phyloP scores from a whole-genome alignment of 495 filamentous ascomycete genomes.

The Penicillium flavigenum region DNA sequence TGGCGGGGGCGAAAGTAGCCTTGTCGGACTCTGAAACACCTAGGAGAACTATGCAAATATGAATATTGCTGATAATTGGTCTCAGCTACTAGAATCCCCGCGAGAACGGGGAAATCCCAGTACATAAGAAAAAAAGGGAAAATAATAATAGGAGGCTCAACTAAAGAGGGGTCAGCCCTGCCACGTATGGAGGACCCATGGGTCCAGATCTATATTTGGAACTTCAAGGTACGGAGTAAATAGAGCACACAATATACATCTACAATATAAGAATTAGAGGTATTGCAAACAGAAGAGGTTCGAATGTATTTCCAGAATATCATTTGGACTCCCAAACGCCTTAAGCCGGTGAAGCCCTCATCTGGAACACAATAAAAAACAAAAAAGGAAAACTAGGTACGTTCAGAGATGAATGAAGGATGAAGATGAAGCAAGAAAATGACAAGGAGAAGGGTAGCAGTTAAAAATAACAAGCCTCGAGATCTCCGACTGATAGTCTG shows the following conservation, averaged over 20 bases:
- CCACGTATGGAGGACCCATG: background rate
- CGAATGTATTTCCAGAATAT: conserved; percentile 22
- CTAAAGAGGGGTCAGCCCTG: conserved; percentile 4
- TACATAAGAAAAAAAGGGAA: background rate
- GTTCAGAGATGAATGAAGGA: conserved; percentile 15
- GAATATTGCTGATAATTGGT: no score
- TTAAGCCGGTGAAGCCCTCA: conserved; percentile 21
- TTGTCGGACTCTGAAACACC: conserved; percentile 6
- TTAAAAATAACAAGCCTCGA: conserved; percentile 14
- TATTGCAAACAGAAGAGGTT: background rate
- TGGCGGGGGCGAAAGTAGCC: conserved; percentile 22
- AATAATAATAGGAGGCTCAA: conserved; percentile 1
- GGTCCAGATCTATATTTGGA: conserved; percentile 8
- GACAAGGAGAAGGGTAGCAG: conserved; percentile 14
- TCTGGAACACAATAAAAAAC: conserved; percentile 18
- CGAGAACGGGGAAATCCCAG: background rate
- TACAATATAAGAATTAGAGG: background rate
- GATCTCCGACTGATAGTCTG: conserved; percentile 1
- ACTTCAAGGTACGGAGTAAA: background rate
- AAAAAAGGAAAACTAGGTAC: conserved; percentile 23
- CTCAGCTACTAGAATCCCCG: background rate
- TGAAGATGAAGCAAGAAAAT: conserved; percentile 12
- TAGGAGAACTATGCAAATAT: background rate
- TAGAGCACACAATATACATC: background rate
- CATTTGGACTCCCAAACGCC: conserved; percentile 29